Evolutionary conservation across 345 rosid species (phyloP), one percentile per base, ranked within the genome.

Genomic region (Eucalyptus leucophloia): DNA sequence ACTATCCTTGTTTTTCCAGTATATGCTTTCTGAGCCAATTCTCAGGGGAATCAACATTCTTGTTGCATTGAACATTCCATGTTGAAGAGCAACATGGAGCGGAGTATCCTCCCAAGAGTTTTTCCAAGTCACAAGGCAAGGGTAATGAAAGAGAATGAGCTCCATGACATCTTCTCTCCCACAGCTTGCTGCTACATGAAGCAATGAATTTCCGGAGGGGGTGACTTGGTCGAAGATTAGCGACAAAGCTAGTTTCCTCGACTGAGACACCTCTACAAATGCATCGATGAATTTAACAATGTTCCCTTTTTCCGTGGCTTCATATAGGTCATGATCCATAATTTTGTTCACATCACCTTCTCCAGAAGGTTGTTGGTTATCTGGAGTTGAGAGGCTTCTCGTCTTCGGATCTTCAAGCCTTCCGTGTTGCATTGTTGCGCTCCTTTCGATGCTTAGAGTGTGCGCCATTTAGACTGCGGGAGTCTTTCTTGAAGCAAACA

Each of bases 41-140:
- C 0, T 16, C 1, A 0, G 0, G 54, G 0, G 0, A 16, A 50
- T 50, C 5, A 50, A 21, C 54, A 1, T 50, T 16, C 2, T 6
- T 17, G 7, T 3, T 6, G 19, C 3, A 0, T 50, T 6, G 3
- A 50, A 1, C 8, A 1, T 16, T 50, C 2, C 0, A 6, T 50
- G 1, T 50, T 2, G 19, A 6, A 50, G 1, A 0, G 21, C 54
- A 0, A 50, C 21, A 50, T 50, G 53, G 19, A 50, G 53, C 3
- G 53, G 8, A 15, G 53, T 50, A 50, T 50, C 53, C 53, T 16
- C 19, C 1, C 0, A 50, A 19, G 7, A 50, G 53, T 5, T 50
- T 50, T 16, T 16, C 8, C 0, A 3, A 8, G 21, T 5, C 54
- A 16, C 2, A 3, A 1, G 5, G 51, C 15, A 0, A 49, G 53